phyloP scores from a whole-genome alignment of 1,284 basidiomycete genomes.

The Apiotrichum gamsii region DNA sequence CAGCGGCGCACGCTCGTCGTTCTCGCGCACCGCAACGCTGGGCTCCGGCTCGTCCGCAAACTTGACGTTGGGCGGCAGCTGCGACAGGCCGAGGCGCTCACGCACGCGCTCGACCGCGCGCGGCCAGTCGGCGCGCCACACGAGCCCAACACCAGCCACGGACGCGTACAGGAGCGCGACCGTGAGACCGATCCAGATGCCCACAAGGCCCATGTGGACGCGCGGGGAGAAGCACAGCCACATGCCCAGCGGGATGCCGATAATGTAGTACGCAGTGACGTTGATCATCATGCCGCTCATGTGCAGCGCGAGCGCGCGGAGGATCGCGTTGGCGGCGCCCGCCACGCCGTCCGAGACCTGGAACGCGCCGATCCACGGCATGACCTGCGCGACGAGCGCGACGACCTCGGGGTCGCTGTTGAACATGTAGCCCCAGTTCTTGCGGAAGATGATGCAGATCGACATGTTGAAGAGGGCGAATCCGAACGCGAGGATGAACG shows the following conservation, averaged over 20 bases:
- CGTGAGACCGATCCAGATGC: conserved; percentile 51
- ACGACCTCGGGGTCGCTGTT: conserved; percentile 66
- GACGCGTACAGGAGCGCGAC: conserved; percentile 47
- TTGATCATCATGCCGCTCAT: conserved; percentile 50
- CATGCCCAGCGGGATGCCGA: conserved; percentile 50
- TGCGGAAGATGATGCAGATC: conserved; percentile 65
- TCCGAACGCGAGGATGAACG: conserved; percentile 58
- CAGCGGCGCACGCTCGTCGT: too few relatives aligned
- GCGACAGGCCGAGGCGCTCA: conserved; percentile 35
- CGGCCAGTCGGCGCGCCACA: conserved; percentile 48
- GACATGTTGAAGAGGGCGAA: conserved; percentile 60
- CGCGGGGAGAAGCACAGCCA: conserved; percentile 48
- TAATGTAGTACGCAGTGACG: conserved; percentile 50
- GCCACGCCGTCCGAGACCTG: conserved; percentile 62
- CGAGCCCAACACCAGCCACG: conserved; percentile 39
- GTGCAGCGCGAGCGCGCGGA: conserved; percentile 67
- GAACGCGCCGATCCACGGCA: conserved; percentile 67
- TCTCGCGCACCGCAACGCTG: too few relatives aligned
- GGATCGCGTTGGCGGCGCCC: conserved; percentile 65
- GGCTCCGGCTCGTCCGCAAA: conserved; percentile 9
- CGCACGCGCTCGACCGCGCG: conserved; percentile 45
- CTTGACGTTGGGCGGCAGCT: conserved; percentile 11
- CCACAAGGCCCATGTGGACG: conserved; percentile 39
- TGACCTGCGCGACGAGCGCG: conserved; percentile 59
- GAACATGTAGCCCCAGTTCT: conserved; percentile 74